Conservation (phyloP, 345 rosid species). For the Turnera subulata region DNA sequence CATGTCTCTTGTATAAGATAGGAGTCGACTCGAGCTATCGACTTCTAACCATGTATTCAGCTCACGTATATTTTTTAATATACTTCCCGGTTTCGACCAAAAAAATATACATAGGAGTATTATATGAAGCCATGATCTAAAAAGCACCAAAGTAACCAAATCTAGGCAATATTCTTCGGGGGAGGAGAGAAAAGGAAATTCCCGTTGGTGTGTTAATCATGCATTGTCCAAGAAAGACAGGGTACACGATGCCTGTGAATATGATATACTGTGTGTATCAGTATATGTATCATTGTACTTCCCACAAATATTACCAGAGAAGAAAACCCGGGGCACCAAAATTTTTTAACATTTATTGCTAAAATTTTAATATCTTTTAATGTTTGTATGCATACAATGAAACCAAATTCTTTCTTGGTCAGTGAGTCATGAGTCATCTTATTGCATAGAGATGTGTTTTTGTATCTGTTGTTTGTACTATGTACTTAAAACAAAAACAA, state of each 20-base stretch:
- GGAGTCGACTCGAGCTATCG: too few species aligned
- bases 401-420: conserved; percentile 18
- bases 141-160: conserved; percentile 27
- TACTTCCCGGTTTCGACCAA: too few species aligned
- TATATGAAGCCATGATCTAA: conserved; percentile 22
- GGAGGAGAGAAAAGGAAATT: conserved; percentile 32
- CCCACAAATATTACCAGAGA: background rate
- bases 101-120: background rate
- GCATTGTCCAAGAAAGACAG: conserved; percentile 7
- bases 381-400: conserved; percentile 4
- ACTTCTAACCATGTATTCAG: too few species aligned
- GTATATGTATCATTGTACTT: background rate
- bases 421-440: conserved; percentile 12
- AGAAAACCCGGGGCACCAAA: background rate
- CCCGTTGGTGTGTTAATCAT: conserved; percentile 18
- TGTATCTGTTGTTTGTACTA: background rate
- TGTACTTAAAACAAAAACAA: background rate
- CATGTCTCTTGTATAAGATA: too few species aligned
- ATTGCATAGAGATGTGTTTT: conserved; percentile 14
- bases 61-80: too few species aligned
- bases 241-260: too few species aligned
- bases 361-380: conserved; percentile 5
- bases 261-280: too few species aligned
- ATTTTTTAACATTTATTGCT: conserved; percentile 1
- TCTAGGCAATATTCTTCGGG: conserved; percentile 22